Base-by-base conservation (phyloP, 192 early-diverging fungal species). In the Coemansia sp. region DNA sequence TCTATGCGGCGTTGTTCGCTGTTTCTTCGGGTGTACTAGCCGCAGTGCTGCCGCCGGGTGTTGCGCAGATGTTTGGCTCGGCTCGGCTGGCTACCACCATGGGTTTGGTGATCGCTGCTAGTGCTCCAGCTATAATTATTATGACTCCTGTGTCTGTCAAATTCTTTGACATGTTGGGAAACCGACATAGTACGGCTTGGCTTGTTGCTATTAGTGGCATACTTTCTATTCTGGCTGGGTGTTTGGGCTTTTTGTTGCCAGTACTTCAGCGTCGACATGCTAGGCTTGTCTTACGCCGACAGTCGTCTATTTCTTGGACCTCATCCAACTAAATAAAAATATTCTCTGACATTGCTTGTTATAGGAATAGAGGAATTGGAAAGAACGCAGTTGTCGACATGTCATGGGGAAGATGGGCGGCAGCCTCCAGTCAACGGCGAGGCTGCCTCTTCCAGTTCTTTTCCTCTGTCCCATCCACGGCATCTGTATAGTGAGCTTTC, bases 1-100 rank as follows among this genome's bases (percentile, higher is more conserved):
- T 64, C 1, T 81, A 72, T 20, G 59, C 73, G 3, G 73, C 69
- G 45, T 27, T 75, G 52, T 71, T 64, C 27, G 78, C 73, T 1
- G 38, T 75, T 6, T 61, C 73, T n/a, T 67, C 64, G 0, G 78
- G 73, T 0, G 34, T 58, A 2, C 41, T 75, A 13, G 64, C 64
- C 3, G 61, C 74, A 0, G 67, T 68, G 15, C 67, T 81, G 1
- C 74, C 78, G 3, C 44, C 68, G 1, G 61, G 49, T 11, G 30
- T 63, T 30, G 63, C 62, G 1, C 78, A 74, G 59, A 66, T 81
- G 74, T 73, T 81, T 61, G 78, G 78, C 37, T 56, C 59, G 2
- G 58, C 41, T 1, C 29, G 78, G 16, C 29, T 76, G 47, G 69
- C 74, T 16, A 70, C 70, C 18, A 67, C 69, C 11, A 47, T 71